These are phyloP conservation scores for Selaginella tamariscina DNA, from an alignment of 75 land plant species.

Conservation along the genomic window DNA sequence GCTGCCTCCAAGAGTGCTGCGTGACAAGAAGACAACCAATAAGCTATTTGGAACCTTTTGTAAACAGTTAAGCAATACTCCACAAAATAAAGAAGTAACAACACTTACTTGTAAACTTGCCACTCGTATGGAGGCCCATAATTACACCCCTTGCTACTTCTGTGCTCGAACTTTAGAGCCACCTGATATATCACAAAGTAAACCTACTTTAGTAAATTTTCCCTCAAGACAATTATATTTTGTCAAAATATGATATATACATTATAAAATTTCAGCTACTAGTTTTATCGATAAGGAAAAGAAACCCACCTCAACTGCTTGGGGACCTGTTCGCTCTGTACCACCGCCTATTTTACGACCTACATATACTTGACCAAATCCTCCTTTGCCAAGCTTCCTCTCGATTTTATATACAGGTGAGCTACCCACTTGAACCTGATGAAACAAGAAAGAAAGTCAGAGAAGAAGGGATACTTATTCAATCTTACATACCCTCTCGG, in stretches of 20 bases:
- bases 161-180: slow-evolving; percentile 88
- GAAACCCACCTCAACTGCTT: slow-evolving; percentile 66
- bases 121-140: slow-evolving; percentile 96
- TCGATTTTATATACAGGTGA: slow-evolving; percentile 81
- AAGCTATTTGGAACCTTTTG: no score
- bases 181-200: slow-evolving; percentile 32
- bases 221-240: no score
- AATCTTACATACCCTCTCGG: slow-evolving; percentile 53
- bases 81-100: neutral
- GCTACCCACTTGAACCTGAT: slow-evolving; percentile 81
- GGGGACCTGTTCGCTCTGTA: slow-evolving; percentile 64
- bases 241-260: no score
- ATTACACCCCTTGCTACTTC: slow-evolving; percentile 85
- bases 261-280: no score
- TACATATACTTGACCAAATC: slow-evolving; percentile 96
- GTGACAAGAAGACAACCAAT: neutral
- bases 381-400: slow-evolving; percentile 90
- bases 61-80: neutral
- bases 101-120: slow-evolving; percentile 88
- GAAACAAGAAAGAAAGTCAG: neutral
- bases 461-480: neutral
- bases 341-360: slow-evolving; percentile 71
- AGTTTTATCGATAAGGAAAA: no score
- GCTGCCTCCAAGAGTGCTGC: slow-evolving; percentile 74
- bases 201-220: neutral